Percentiles rank a stretch among this genome's conserved stretches.
Evolutionary conservation across 2,329 filamentous ascomycete species (phyloP).

Genomic region (Botrytis porri): DNA sequence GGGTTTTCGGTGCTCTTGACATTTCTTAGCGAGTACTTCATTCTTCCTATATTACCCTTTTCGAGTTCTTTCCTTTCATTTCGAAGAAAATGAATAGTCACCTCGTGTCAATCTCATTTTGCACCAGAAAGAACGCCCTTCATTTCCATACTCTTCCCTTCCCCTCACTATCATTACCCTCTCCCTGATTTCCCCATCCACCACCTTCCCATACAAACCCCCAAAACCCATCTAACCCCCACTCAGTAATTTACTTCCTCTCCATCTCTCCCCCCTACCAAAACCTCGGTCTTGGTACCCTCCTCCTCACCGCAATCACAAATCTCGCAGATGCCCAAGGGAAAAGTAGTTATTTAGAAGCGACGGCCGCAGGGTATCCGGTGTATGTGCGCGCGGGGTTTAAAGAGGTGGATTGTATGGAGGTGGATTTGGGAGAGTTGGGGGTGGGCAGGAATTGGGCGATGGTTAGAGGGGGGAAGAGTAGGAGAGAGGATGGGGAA

Average conservation of each 20-base stretch:
- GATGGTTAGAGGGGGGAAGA: constrained; percentile 30
- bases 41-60: background rate
- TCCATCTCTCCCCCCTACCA: constrained; percentile 40
- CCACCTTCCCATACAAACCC: background rate
- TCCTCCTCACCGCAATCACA: constrained; percentile 36
- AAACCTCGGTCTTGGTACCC: constrained; percentile 39
- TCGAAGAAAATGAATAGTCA: background rate
- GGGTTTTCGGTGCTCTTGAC: too few relatives aligned
- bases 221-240: background rate
- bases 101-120: background rate
- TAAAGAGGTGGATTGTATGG: constrained; percentile 38
- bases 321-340: constrained; percentile 41
- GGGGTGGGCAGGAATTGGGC: constrained; percentile 29
- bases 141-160: too few relatives aligned
- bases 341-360: constrained; percentile 41
- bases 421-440: constrained; percentile 33
- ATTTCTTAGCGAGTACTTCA: background rate
- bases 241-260: constrained; percentile 41
- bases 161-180: too few relatives aligned
- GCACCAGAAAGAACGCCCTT: too few relatives aligned
- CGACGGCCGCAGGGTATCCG: constrained; percentile 39
- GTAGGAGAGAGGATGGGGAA: background rate
- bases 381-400: constrained; percentile 43
- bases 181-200: background rate
- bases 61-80: background rate